These are phyloP conservation scores for Naganishia liquefaciens DNA, from an alignment of 1,284 basidiomycete species.

Conservation along the genomic window DNA sequence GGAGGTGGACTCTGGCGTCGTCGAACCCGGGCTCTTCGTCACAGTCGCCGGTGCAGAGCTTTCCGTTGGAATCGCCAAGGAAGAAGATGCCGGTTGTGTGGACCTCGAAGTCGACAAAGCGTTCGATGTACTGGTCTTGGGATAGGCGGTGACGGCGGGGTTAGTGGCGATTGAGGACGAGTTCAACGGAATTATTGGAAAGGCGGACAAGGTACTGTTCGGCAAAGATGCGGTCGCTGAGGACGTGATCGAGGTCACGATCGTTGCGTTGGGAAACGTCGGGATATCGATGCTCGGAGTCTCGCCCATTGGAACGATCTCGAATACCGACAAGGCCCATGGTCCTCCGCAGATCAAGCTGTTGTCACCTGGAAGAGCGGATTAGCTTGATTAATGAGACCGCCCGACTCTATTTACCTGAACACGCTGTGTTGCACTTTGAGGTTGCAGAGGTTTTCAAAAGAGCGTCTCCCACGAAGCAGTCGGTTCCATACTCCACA, in stretches of 20 bases:
- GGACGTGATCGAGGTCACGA: not conserved
- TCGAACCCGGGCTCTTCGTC: no score
- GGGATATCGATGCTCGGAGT: not conserved
- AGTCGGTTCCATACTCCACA: constrained; percentile 8
- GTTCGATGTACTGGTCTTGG: no score
- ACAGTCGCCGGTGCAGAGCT: not conserved
- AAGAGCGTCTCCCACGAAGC: constrained; percentile 5
- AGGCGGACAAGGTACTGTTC: no score
- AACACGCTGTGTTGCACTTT: not conserved
- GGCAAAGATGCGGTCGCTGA: not conserved
- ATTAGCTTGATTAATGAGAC: not conserved
- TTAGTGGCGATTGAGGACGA: no score
- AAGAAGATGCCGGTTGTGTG: not conserved
- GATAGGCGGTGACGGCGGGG: no score
- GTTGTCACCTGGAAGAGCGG: constrained; percentile 3
- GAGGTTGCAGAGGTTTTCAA: not conserved
- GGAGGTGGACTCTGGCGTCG: no score
- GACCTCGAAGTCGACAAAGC: not conserved
- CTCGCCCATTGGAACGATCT: not conserved
- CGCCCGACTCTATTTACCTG: not conserved
- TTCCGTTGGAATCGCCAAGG: not conserved
- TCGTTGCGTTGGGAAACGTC: not conserved
- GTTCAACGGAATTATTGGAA: no score
- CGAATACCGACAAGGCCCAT: constrained; percentile 2
- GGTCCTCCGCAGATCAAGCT: not conserved